Percentiles rank a stretch among this genome's conserved stretches.
These are phyloP conservation scores for Mentha longifolia DNA, from an alignment of 257 asterid species.

Conservation along the genomic window DNA sequence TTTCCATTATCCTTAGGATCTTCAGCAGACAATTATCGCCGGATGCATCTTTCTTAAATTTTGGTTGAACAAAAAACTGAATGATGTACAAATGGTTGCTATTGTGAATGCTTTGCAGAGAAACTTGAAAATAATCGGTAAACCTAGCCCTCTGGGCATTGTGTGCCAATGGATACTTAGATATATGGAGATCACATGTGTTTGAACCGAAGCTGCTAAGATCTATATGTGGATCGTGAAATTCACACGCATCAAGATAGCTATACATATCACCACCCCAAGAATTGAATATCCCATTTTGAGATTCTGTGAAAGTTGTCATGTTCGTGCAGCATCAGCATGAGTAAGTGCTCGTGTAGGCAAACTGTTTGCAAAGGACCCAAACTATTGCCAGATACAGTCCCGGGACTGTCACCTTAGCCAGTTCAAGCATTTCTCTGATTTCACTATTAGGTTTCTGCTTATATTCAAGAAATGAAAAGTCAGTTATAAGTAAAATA, in stretches of 20 bases:
- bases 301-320: neutral
- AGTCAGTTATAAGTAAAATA: no score
- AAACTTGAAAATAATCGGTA: no score
- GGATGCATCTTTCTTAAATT: neutral
- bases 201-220: no score
- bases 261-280: neutral
- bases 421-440: neutral
- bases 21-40: neutral
- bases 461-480: no score
- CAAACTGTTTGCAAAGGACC: conserved; percentile 10
- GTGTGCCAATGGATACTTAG: no score
- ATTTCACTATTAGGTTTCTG: neutral
- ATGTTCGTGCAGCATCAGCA: neutral
- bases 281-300: neutral
- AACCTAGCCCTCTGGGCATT: no score
- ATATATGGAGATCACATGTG: no score
- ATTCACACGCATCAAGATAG: no score
- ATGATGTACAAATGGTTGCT: neutral
- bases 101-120: no score
- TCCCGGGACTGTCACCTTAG: conserved; percentile 13
- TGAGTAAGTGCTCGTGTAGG: neutral
- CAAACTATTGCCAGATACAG: conserved; percentile 22
- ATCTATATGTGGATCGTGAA: no score
- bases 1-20: neutral
- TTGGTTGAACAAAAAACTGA: neutral